Conservation (phyloP, 2,329 filamentous ascomycete species). For the Penicillium sumatraense region DNA sequence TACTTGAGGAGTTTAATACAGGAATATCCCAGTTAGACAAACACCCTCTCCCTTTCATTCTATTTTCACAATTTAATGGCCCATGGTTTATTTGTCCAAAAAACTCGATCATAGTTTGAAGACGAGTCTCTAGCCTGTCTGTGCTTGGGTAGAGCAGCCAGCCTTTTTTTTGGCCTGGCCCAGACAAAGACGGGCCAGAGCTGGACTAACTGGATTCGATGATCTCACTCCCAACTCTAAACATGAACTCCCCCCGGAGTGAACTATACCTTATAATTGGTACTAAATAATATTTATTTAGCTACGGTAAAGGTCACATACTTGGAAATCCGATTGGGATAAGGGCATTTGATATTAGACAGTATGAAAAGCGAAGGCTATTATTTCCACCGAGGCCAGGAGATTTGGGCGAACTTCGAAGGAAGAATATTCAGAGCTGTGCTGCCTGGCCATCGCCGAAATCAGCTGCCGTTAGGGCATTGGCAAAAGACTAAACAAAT, state of each 20-base stretch:
- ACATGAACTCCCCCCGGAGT: not conserved
- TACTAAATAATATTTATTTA: no score
- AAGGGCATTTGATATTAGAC: constrained; percentile 18
- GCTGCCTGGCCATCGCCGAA: not conserved
- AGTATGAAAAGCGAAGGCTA: constrained; percentile 5
- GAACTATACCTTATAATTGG: no score
- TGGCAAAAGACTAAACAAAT: not conserved
- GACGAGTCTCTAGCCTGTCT: not conserved
- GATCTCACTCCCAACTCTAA: constrained; percentile 21
- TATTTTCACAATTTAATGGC: no score
- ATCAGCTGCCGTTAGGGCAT: not conserved
- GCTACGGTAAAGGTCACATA: not conserved
- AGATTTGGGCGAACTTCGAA: not conserved
- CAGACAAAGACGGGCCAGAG: constrained; percentile 17
- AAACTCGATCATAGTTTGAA: no score
- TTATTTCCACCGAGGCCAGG: not conserved
- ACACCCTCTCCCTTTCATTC: no score
- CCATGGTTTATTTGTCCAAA: no score
- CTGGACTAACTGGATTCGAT: constrained; percentile 14
- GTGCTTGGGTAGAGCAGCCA: no score
- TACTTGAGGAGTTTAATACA: no score
- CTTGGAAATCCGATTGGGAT: not conserved
- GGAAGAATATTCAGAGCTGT: not conserved
- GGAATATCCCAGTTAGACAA: no score
- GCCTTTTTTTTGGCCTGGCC: no score